phyloP scores from a whole-genome alignment of 2,329 filamentous ascomycete genomes.

The Cadophora sp. region DNA sequence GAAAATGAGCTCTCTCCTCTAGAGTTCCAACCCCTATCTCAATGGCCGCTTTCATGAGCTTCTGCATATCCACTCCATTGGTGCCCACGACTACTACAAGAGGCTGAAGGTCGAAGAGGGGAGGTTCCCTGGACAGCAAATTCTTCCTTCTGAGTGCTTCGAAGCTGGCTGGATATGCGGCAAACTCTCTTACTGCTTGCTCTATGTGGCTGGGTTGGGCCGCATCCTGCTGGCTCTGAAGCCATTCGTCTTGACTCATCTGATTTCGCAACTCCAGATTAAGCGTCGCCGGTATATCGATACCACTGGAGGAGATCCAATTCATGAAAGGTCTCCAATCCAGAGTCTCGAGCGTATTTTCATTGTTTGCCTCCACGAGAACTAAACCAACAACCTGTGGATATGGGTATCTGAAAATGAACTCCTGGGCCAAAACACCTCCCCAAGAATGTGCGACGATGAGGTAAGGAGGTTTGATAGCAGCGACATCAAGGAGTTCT shows the following conservation, averaged over 20 bases:
- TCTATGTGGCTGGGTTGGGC: background rate
- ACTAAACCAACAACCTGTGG: conserved; percentile 32
- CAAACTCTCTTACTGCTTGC: conserved; percentile 18
- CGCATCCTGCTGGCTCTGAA: conserved; percentile 6
- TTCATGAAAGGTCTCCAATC: conserved; percentile 20
- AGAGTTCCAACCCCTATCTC: conserved; percentile 46
- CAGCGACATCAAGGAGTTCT: conserved; percentile 21
- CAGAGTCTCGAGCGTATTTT: conserved; percentile 16
- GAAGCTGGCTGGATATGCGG: conserved; percentile 22
- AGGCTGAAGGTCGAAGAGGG: conserved; percentile 10
- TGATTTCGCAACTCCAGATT: background rate
- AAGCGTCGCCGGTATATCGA: conserved; percentile 3
- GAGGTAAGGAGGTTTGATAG: conserved; percentile 30
- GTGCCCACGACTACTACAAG: conserved; percentile 20
- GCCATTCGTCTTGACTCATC: conserved; percentile 29
- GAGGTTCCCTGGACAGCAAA: background rate
- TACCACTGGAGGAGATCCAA: background rate
- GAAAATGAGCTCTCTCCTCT: conserved; percentile 42
- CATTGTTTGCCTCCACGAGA: conserved; percentile 36
- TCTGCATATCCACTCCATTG: conserved; percentile 20
- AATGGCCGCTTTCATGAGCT: conserved; percentile 45
- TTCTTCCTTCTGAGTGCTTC: conserved; percentile 9
- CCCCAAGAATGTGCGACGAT: conserved; percentile 35
- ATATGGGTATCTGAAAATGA: conserved; percentile 18
- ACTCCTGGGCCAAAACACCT: conserved; percentile 29